Base-by-base conservation (phyloP, 2,329 filamentous ascomycete species). In the Diaporthe vaccinii region DNA sequence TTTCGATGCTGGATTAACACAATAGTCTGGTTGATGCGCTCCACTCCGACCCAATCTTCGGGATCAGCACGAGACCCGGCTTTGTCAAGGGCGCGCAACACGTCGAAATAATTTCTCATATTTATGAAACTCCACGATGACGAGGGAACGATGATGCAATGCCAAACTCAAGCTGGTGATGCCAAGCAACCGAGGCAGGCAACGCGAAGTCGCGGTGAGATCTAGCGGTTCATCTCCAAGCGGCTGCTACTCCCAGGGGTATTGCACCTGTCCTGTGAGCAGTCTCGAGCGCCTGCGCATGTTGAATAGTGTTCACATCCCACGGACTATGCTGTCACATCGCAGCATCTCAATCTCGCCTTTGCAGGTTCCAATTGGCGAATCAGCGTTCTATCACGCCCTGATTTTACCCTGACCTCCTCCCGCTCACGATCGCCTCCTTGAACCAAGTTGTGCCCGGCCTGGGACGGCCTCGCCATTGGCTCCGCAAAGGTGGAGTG, bases 311-410 rank as follows among this genome's bases (percentile, higher is more conserved):
- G 1, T 65, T 65, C 65, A 69, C n/a, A 28, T 69, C 49, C 34
- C 65, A 69, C 65, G 49, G 49, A 41, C 65, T 69, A 55, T 28
- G 34, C 17, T 69, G 65, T 41, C 65, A 69, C 65, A 69, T 41
- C 49, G 65, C 49, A 65, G 44, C 46, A 72, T 59, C 55, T 59
- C 28, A 59, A 49, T 62, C 57, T 61, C n/a, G 57, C 44, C 44
- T 25, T 53, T 68, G 55, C 71, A 74, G 31, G 41, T 39, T 55
- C 57, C 44, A 39, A 75, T 69, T 44, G 71, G 28, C 70, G 55
- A 69, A 69, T 74, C 59, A 73, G 10, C 41, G 39, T 28, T 28
- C 28, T 31, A 20, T 20, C 17, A 28, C 31, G 25, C 28, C 39
- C 14, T 36, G 15, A 53, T 31, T 51, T 51, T 53, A 22, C 22